Percentiles rank a stretch among this genome's conserved stretches.
Conservation (phyloP, 306 rosid genomes). For the Vicia faba region DNA sequence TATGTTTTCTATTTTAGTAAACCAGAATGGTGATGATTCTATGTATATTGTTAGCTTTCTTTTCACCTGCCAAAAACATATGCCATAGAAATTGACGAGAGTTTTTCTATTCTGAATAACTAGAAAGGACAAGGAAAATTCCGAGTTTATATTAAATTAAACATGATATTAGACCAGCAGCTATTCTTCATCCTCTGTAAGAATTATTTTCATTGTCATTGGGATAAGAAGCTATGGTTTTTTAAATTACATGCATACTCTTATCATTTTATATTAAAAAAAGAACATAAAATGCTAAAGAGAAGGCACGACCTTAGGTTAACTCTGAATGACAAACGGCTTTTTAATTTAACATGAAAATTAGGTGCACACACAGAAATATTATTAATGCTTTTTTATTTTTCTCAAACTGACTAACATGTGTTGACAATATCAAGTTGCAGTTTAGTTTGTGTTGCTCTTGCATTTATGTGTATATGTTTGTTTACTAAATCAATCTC, state of each 20-base stretch:
- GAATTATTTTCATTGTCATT: neutral
- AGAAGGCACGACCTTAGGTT: slow-evolving; percentile 9
- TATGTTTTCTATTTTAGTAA: too few relatives aligned
- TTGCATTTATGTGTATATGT: slow-evolving; percentile 5
- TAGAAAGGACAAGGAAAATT: slow-evolving; percentile 1
- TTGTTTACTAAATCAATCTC: slow-evolving; percentile 23
- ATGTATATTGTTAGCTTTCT: neutral
- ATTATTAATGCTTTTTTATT: slow-evolving; percentile 2
- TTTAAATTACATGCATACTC: slow-evolving; percentile 5
- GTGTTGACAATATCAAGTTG: slow-evolving; percentile 22
- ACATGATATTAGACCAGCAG: neutral
- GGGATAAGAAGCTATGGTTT: neutral
- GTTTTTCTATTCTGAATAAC: slow-evolving; percentile 4
- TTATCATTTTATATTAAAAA: slow-evolving; percentile 17
- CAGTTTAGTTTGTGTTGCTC: slow-evolving; percentile 27
- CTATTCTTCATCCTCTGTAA: neutral
- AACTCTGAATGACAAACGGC: neutral
- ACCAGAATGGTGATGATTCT: slow-evolving; percentile 2
- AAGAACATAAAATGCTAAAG: neutral
- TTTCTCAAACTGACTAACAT: neutral
- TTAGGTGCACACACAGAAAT: neutral
- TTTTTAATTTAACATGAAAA: slow-evolving; percentile 12
- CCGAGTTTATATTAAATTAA: slow-evolving; percentile 12
- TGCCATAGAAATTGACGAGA: slow-evolving; percentile 11
- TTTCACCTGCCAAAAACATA: neutral